A percentile compares a stretch with the other conserved stretches of the same genome.
Conservation (phyloP, 2,329 filamentous ascomycete genomes). For the Pestalotiopsis sp. region DNA sequence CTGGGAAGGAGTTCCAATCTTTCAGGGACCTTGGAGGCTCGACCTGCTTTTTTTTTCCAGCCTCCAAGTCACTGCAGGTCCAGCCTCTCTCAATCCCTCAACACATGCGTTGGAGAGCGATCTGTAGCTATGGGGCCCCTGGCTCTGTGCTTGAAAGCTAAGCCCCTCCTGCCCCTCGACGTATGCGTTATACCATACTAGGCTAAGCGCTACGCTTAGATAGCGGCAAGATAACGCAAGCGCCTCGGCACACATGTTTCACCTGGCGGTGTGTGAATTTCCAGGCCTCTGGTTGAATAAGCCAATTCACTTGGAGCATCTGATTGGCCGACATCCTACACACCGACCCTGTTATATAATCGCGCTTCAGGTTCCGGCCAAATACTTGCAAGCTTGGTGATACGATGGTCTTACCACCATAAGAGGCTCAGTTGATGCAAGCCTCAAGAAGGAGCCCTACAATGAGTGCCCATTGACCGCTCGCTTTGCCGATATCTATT, state of each 20-base stretch:
- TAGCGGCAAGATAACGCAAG: neutral
- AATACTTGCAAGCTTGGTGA: neutral
- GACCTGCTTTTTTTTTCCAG: neutral
- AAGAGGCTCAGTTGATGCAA: neutral
- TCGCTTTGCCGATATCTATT: no score
- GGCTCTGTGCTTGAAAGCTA: neutral
- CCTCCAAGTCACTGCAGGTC: neutral
- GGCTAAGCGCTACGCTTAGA: neutral
- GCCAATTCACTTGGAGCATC: neutral
- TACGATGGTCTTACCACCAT: neutral
- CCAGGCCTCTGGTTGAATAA: neutral
- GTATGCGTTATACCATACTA: neutral
- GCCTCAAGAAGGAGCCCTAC: no score
- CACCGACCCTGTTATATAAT: neutral
- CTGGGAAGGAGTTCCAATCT: neutral
- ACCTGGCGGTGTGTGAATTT: neutral
- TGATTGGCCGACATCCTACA: neutral
- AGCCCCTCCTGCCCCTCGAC: neutral
- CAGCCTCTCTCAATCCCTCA: neutral
- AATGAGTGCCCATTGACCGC: no score
- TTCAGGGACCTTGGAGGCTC: neutral
- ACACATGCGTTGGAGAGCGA: neutral
- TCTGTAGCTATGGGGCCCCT: neutral
- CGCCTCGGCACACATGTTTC: neutral
- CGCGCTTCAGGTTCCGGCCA: neutral